These are phyloP conservation scores for Salix brachista DNA, from an alignment of 345 rosid species.

Conservation along the genomic window DNA sequence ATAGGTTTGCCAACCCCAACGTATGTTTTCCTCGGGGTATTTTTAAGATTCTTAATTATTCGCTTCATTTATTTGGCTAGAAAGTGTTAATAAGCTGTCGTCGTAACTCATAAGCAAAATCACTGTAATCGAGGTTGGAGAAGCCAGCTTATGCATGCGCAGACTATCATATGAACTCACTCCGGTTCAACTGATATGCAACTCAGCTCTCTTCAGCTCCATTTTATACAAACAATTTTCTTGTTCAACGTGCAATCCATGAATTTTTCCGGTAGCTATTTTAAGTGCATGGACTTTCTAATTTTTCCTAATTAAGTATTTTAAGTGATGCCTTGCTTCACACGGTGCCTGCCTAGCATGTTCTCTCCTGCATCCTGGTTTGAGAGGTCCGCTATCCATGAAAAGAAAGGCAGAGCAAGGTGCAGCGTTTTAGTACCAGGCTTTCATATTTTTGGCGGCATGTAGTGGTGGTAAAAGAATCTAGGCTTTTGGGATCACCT, in stretches of 20 bases:
- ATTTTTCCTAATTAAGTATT: neutral
- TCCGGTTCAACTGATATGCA: neutral
- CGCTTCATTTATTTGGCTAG: slow-evolving; percentile 10
- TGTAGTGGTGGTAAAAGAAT: no score
- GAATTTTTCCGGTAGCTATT: neutral
- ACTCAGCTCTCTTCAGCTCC: neutral
- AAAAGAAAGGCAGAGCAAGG: no score
- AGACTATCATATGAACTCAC: neutral
- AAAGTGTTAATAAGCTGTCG: neutral
- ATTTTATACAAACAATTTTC: neutral
- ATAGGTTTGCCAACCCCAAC: neutral
- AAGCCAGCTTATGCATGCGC: neutral
- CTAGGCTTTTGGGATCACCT: no score
- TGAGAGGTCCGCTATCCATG: no score
- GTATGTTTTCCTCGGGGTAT: neutral
- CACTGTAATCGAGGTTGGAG: slow-evolving; percentile 8
- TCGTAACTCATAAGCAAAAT: neutral
- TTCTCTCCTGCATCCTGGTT: no score
- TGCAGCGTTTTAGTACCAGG: no score
- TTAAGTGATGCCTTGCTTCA: no score
- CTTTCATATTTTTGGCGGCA: no score
- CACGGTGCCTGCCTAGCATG: no score
- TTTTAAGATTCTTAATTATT: neutral
- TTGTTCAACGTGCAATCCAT: neutral
- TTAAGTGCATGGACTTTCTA: neutral